Conservation (phyloP, 2,329 filamentous ascomycete genomes). For the Epichloe glyceriae region DNA sequence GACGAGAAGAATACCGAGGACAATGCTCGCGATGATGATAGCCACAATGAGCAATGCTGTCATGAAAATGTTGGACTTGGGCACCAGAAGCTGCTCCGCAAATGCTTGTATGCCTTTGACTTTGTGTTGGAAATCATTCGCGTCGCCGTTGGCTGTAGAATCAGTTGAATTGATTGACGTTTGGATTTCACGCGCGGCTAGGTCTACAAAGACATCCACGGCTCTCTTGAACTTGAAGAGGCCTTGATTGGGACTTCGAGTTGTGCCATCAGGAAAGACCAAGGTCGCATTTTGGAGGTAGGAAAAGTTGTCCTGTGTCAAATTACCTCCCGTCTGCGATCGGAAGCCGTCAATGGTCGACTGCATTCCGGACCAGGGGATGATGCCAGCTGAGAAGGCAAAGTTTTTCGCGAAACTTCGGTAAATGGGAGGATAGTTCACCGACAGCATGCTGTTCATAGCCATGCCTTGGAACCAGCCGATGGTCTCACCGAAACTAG, state of each 20-base stretch:
- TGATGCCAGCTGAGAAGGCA: slow-evolving; percentile 73
- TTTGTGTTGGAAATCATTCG: slow-evolving; percentile 26
- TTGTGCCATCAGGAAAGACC: slow-evolving; percentile 50
- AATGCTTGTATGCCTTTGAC: slow-evolving; percentile 72
- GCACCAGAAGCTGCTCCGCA: slow-evolving; percentile 72
- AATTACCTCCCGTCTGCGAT: slow-evolving; percentile 66
- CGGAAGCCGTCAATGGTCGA: slow-evolving; percentile 75
- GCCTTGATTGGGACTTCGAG: slow-evolving; percentile 26
- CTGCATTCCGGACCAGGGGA: slow-evolving; percentile 75
- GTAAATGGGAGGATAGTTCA: slow-evolving; percentile 77
- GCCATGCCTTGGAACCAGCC: slow-evolving; percentile 90
- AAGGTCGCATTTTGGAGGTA: slow-evolving; percentile 66
- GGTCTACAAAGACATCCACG: slow-evolving; percentile 28
- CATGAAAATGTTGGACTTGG: slow-evolving; percentile 90
- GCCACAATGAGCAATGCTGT: slow-evolving; percentile 80
- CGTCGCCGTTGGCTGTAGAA: slow-evolving; percentile 13
- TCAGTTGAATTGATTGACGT: slow-evolving; percentile 29
- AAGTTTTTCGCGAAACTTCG: slow-evolving; percentile 88
- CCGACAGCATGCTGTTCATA: slow-evolving; percentile 91
- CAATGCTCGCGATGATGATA: slow-evolving; percentile 71
- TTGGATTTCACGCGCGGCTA: slow-evolving; percentile 41
- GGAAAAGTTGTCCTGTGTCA: slow-evolving; percentile 65
- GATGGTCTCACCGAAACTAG: slow-evolving; percentile 74
- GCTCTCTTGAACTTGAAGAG: slow-evolving; percentile 42
- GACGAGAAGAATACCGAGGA: slow-evolving; percentile 73